A percentile compares a stretch with the other conserved stretches of the same genome.
Conservation (phyloP, 2,329 filamentous ascomycete genomes). For the Phoma sp. region DNA sequence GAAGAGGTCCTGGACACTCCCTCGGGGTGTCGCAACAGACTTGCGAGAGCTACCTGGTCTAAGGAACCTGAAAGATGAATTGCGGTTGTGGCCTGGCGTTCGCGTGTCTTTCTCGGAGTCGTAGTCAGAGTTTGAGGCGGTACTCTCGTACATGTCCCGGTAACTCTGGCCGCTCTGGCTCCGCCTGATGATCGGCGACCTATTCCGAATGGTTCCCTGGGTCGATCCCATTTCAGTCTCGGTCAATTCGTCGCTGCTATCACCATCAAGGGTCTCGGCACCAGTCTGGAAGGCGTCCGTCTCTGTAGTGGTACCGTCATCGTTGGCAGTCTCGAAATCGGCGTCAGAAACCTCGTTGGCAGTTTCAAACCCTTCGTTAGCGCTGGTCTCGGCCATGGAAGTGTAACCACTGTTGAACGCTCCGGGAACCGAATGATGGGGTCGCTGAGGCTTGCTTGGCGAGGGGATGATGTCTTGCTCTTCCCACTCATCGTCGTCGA, state of each 20-base stretch:
- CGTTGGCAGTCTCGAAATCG: constrained; percentile 76
- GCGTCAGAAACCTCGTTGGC: constrained; percentile 73
- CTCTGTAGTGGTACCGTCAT: constrained; percentile 73
- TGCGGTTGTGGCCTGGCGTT: constrained; percentile 69
- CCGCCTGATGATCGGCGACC: constrained; percentile 54
- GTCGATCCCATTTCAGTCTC: constrained; percentile 74
- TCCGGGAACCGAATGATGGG: constrained; percentile 36
- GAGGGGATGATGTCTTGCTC: constrained; percentile 69
- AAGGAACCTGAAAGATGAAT: constrained; percentile 74
- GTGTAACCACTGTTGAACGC: constrained; percentile 42
- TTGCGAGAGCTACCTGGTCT: constrained; percentile 65
- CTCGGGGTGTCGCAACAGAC: constrained; percentile 58
- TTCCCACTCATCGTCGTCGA: constrained; percentile 78
- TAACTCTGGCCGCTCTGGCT: constrained; percentile 57
- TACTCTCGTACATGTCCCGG: constrained; percentile 79
- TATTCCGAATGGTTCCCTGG: constrained; percentile 41
- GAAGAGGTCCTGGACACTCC: constrained; percentile 61
- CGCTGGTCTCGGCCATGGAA: constrained; percentile 46
- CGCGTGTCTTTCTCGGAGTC: constrained; percentile 69
- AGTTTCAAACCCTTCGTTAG: constrained; percentile 77
- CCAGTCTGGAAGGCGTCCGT: constrained; percentile 96
- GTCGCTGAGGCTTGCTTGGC: constrained; percentile 56
- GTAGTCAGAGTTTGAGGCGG: constrained; percentile 82
- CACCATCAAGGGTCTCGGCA: constrained; percentile 72
- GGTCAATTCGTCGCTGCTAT: constrained; percentile 80